phyloP scores from a whole-genome alignment of 371 early-diverging fungal species.

The Quaeritorhiza haematococci region DNA sequence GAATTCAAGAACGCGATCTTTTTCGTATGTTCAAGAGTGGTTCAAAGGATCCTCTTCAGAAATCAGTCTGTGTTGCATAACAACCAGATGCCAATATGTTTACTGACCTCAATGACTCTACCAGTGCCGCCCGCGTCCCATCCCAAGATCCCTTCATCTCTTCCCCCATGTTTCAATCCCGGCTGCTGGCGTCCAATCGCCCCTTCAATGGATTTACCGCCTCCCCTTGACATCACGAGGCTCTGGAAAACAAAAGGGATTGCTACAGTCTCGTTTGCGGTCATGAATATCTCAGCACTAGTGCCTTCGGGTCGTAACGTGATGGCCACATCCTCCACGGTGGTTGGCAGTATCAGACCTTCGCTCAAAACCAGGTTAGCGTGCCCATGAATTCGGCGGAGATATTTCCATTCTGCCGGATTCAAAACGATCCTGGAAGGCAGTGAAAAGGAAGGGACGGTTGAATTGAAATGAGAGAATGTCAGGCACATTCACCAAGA shows the following conservation, averaged over 20 bases:
- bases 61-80: background rate
- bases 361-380: background rate
- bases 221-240: constrained; percentile 9
- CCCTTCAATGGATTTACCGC: background rate
- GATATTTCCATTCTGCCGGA: constrained; percentile 30
- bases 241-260: constrained; percentile 47
- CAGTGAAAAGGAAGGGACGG: background rate
- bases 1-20: constrained; percentile 35
- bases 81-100: background rate
- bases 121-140: background rate
- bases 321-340: constrained; percentile 21
- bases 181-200: constrained; percentile 1
- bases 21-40: background rate
- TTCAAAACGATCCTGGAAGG: constrained; percentile 24
- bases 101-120: constrained; percentile 16
- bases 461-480: background rate
- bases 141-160: constrained; percentile 8
- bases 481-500: background rate
- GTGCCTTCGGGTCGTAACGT: constrained; percentile 20
- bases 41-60: background rate
- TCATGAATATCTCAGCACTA: constrained; percentile 21
- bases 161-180: constrained; percentile 7
- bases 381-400: constrained; percentile 23
- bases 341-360: constrained; percentile 3
- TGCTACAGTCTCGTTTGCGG: constrained; percentile 30